These are phyloP conservation scores for Metschnikowia matae DNA, from an alignment of 805 yeast genomes.

Conservation along the genomic window DNA sequence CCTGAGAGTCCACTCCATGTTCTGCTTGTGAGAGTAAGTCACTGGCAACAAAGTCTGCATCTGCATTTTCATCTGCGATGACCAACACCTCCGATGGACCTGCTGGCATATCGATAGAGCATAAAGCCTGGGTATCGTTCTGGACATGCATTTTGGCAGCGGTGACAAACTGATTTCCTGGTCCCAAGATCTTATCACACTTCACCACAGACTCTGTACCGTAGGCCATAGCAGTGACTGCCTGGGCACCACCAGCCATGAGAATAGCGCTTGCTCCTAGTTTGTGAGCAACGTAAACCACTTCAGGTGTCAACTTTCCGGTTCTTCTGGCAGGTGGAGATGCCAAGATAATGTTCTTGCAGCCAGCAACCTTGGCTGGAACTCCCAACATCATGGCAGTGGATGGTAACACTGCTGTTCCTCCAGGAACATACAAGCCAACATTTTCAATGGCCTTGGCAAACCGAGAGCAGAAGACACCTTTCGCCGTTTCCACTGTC, in stretches of 20 bases:
- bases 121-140: constrained; percentile 90
- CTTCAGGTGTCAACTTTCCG: constrained; percentile 94
- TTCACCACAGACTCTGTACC: constrained; percentile 92
- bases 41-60: constrained; percentile 94
- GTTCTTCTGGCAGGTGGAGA: constrained; percentile 89
- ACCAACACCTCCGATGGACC: constrained; percentile 98
- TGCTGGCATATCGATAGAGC: constrained; percentile 99
- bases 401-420: constrained; percentile 96
- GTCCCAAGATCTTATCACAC: constrained; percentile 96
- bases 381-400: constrained; percentile 98
- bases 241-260: constrained; percentile 99
- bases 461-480: constrained; percentile 90
- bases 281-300: constrained; percentile 94
- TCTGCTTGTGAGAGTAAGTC: constrained; percentile 97
- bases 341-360: constrained; percentile 86
- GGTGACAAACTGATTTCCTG: constrained; percentile 98
- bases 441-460: constrained; percentile 93
- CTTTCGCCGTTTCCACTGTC: constrained; percentile 88
- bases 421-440: constrained; percentile 97
- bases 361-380: constrained; percentile 97
- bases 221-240: constrained; percentile 97
- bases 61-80: constrained; percentile 83
- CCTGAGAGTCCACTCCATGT: constrained; percentile 98
- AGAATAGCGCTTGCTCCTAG: constrained; percentile 89
- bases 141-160: constrained; percentile 98